phyloP scores from a whole-genome alignment of 129 eudicot species.

The Artemisia annua region DNA sequence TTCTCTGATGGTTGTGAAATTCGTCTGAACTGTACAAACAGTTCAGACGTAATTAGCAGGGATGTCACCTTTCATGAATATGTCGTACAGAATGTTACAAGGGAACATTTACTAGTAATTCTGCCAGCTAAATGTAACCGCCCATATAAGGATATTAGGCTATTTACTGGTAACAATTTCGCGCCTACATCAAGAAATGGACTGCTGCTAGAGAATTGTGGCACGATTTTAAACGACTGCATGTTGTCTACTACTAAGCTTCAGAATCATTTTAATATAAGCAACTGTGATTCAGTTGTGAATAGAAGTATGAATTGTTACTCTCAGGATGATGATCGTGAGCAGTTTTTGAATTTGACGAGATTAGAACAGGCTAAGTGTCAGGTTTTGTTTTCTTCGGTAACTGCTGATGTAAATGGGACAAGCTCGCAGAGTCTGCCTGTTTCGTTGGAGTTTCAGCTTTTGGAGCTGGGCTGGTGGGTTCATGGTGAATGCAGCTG shows the following conservation, averaged over 20 bases:
- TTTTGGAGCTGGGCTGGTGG: slow-evolving; percentile 79
- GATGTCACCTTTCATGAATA: slow-evolving; percentile 29
- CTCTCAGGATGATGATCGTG: slow-evolving; percentile 17
- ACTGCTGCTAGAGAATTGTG: slow-evolving; percentile 54
- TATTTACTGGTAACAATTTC: slow-evolving; percentile 28
- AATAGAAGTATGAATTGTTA: slow-evolving; percentile 49
- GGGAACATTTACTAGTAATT: slow-evolving; percentile 32
- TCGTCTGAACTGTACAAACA: slow-evolving; percentile 39
- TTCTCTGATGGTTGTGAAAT: slow-evolving; percentile 53
- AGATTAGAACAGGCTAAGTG: slow-evolving; percentile 34
- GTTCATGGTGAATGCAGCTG: slow-evolving; percentile 51
- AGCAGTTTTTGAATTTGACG: slow-evolving; percentile 29
- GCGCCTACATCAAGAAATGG: slow-evolving; percentile 52
- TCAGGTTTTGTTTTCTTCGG: slow-evolving; percentile 43
- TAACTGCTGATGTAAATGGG: slow-evolving; percentile 33
- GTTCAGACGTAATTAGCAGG: neutral
- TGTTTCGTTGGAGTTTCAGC: slow-evolving; percentile 56
- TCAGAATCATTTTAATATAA: slow-evolving; percentile 33
- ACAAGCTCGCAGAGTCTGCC: slow-evolving; percentile 21
- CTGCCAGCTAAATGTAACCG: slow-evolving; percentile 62
- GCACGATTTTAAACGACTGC: slow-evolving; percentile 33
- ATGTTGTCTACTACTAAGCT: slow-evolving; percentile 31
- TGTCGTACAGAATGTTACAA: slow-evolving; percentile 45
- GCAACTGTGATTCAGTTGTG: slow-evolving; percentile 14
- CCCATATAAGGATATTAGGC: slow-evolving; percentile 1